phyloP scores from a whole-genome alignment of 495 filamentous ascomycete species.

The Trichoderma orchidacearum region DNA sequence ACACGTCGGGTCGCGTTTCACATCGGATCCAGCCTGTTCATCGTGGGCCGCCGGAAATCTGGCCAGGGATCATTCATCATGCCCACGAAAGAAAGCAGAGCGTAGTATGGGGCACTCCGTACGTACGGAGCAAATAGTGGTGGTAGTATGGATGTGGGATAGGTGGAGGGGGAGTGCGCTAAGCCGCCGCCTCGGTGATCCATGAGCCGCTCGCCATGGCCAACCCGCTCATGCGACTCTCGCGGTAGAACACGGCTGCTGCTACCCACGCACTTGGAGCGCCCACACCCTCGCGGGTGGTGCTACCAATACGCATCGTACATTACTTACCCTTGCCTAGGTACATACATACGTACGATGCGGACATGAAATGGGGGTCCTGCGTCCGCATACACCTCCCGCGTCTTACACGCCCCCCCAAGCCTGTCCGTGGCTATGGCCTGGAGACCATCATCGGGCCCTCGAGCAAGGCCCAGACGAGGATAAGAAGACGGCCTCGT shows the following conservation, averaged over 20 bases:
- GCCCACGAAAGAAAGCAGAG: background rate
- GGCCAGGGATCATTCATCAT: background rate
- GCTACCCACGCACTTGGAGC: background rate
- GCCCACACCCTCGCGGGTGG: background rate
- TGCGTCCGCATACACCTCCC: background rate
- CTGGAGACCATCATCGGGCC: background rate
- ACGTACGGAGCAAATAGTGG: too few species aligned
- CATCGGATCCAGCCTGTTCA: too few species aligned
- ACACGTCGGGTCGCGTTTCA: background rate
- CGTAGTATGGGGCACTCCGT: too few species aligned
- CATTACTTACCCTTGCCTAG: too few species aligned
- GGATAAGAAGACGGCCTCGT: conserved; percentile 18
- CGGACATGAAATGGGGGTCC: too few species aligned
- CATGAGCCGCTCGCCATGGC: background rate
- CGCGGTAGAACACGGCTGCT: background rate
- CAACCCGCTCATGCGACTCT: too few species aligned
- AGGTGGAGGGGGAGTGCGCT: background rate
- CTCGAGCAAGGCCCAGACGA: conserved; percentile 2
- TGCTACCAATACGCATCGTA: background rate
- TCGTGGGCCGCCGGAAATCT: too few species aligned
- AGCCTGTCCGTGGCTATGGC: background rate
- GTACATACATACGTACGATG: too few species aligned
- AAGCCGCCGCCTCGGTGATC: background rate
- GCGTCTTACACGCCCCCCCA: background rate
- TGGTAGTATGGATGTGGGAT: too few species aligned